Conservation (phyloP, 2,329 filamentous ascomycete genomes). For the Pestalotiopsis sp. region DNA sequence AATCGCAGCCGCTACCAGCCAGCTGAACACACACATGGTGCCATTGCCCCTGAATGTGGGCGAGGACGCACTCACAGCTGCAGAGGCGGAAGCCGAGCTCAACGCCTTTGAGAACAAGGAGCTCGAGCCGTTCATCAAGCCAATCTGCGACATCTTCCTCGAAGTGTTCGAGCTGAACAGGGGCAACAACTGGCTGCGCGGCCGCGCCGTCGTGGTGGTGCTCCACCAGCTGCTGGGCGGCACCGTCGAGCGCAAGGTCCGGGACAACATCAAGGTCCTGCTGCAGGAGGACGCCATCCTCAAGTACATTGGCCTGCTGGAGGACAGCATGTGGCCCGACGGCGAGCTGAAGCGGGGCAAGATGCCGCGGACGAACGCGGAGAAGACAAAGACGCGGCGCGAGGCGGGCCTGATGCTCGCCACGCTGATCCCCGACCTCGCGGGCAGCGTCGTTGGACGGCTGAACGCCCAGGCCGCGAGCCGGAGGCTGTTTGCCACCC, state of each 20-base stretch:
- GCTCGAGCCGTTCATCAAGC: slow-evolving; percentile 94
- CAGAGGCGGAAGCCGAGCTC: slow-evolving; percentile 91
- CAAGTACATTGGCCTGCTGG: slow-evolving; percentile 74
- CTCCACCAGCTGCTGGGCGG: slow-evolving; percentile 94
- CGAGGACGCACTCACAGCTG: slow-evolving; percentile 54
- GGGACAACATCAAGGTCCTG: slow-evolving; percentile 76
- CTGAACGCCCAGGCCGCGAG: slow-evolving; percentile 90
- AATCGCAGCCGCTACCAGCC: slow-evolving; percentile 73
- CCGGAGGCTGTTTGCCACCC: slow-evolving; percentile 82
- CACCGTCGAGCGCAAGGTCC: slow-evolving; percentile 93
- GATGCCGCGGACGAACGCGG: slow-evolving; percentile 63
- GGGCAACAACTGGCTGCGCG: slow-evolving; percentile 96
- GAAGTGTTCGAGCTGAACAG: slow-evolving; percentile 94
- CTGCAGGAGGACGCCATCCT: slow-evolving; percentile 79
- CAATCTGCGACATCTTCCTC: slow-evolving; percentile 96
- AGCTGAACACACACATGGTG: slow-evolving; percentile 59
- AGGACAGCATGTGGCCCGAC: slow-evolving; percentile 81
- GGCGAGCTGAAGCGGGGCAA: slow-evolving; percentile 56
- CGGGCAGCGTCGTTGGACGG: slow-evolving; percentile 89
- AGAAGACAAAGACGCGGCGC: slow-evolving; percentile 79
- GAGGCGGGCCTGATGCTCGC: slow-evolving; percentile 90
- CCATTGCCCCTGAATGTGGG: slow-evolving; percentile 54
- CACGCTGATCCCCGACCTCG: slow-evolving; percentile 87
- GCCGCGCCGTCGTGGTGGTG: slow-evolving; percentile 92
- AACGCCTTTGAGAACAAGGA: slow-evolving; percentile 91